Base-by-base conservation (phyloP, 176 grass and related monocot genomes). In the Triticum timopheevii region DNA sequence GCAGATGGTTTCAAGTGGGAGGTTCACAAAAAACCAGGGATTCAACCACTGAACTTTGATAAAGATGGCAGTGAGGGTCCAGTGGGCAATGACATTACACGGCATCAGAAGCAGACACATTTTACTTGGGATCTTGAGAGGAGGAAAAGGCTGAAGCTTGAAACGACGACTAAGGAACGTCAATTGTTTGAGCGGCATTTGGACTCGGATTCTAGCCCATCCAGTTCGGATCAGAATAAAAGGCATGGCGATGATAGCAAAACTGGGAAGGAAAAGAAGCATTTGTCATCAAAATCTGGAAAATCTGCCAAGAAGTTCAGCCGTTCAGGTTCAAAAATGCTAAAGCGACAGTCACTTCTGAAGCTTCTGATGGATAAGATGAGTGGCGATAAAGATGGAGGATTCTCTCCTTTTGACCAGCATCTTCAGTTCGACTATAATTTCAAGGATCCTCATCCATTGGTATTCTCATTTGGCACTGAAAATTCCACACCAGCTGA, bases 391-490 rank as follows among this genome's bases (percentile, higher is more conserved):
- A 88, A 74, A 67, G 84, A 82, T 35, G 84, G 74, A n/a, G 80
- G 82, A 44, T 62, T 56, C 74, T 88, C 63, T 61, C 45, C 50
- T 81, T 88, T 81, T 77, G 87, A 95, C 68, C 89, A 73, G 39
- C 87, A 90, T 61, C 76, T 75, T 44, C 77, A 71, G 78, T 74
- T 91, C 11, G 78, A 90, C 28, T 90, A 84, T 63, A 80, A 62
- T 87, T 85, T 91, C 58, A 91, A 86, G 31, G 85, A 96, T 44
- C 65, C 86, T 22, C 87, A 89, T 80, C 94, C 94, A 23, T 80
- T 96, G 85, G 52, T 96, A 65, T 98, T 98, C 64, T 92, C 84
- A 63, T 98, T 91, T 88, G 91, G 83, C 78, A 86, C 91, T 79
- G 91, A 92, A 82, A 69, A 87, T 78, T 40, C 58, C 61, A 22